Evolutionary conservation across 116 monocot genomes (phyloP).

Genomic region (Iris pallida): DNA sequence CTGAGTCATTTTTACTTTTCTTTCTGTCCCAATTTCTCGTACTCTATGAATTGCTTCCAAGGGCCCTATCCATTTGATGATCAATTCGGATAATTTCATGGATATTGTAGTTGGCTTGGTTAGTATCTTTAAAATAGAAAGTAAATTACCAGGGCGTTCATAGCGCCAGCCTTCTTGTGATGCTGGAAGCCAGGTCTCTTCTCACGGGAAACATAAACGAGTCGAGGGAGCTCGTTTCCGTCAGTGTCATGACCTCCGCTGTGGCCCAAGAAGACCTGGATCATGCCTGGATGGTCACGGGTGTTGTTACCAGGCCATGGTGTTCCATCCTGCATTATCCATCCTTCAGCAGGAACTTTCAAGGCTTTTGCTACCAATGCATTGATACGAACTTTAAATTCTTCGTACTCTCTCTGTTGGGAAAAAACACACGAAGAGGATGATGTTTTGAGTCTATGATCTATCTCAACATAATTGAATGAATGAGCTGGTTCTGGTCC

Average conservation of each 20-base stretch:
- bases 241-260: constrained; percentile 86
- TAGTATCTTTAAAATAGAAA: background rate
- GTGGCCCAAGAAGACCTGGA: constrained; percentile 94
- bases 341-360: constrained; percentile 84
- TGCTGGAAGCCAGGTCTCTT: constrained; percentile 96
- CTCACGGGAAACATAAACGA: constrained; percentile 96
- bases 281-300: constrained; percentile 95
- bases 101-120: background rate
- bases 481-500: background rate
- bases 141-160: constrained; percentile 78
- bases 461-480: background rate
- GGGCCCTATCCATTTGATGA: too few relatives aligned
- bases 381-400: constrained; percentile 89
- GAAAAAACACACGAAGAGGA: background rate
- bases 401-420: constrained; percentile 92
- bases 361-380: constrained; percentile 89
- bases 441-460: background rate
- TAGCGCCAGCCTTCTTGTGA: constrained; percentile 99
- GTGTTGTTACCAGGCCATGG: constrained; percentile 98
- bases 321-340: constrained; percentile 92
- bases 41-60: too few relatives aligned
- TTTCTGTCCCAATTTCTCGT: too few relatives aligned
- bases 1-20: too few relatives aligned
- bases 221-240: constrained; percentile 86
- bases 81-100: too few relatives aligned